Conservation (phyloP, 331 rosid genomes). For the Ulmus americana region DNA sequence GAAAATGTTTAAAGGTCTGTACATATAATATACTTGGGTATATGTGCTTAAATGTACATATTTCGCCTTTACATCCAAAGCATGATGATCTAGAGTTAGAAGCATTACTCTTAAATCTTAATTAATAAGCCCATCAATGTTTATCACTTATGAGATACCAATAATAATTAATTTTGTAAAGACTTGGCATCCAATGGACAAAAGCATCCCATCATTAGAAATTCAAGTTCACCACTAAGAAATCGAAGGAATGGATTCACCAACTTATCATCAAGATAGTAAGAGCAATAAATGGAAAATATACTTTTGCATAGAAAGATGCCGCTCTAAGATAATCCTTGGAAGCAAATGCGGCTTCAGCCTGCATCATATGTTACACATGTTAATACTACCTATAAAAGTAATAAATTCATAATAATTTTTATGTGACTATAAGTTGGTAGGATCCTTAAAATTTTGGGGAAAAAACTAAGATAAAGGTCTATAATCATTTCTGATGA, state of each 20-base stretch:
- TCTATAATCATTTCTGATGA: constrained; percentile 12
- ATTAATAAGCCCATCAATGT: not conserved
- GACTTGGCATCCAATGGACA: not conserved
- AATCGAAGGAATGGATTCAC: constrained; percentile 8
- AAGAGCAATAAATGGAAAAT: constrained; percentile 25
- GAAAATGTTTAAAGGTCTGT: not conserved
- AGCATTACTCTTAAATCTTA: no score
- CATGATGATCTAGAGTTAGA: no score
- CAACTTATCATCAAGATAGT: constrained; percentile 14
- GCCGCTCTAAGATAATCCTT: constrained; percentile 91
- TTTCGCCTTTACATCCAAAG: no score
- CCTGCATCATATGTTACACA: constrained; percentile 55
- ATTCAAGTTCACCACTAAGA: constrained; percentile 15
- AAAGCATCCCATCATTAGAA: not conserved
- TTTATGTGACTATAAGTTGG: not conserved
- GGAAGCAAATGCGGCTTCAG: constrained; percentile 77
- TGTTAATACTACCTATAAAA: constrained; percentile 17
- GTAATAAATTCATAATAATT: constrained; percentile 5
- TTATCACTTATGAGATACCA: not conserved
- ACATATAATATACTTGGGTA: not conserved
- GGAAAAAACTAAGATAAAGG: constrained; percentile 8
- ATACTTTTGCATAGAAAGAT: constrained; percentile 89
- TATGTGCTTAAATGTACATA: not conserved
- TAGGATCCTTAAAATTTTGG: constrained; percentile 1
- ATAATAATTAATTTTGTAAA: not conserved